Base-by-base conservation (phyloP, 2,329 filamentous ascomycete species). In the Aspergillus tanneri region DNA sequence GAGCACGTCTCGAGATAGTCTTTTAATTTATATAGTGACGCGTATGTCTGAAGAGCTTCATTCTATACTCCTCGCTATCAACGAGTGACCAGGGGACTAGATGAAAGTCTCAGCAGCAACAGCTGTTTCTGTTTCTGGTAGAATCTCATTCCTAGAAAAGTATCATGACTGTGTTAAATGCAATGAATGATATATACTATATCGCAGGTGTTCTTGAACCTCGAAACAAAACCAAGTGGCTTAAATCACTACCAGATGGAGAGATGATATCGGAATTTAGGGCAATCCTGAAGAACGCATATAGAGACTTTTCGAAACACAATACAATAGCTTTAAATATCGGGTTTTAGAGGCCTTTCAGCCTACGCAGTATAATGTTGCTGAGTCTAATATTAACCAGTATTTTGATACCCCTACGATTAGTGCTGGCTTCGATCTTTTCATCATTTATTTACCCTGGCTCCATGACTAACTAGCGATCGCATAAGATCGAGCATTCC, bases 401-500 rank as follows among this genome's bases (percentile, higher is more conserved):
- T 28, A 28, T 28, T 27, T 11, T 27, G 24, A 27, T 28, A 9
- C 27, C 11, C 9, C 27, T 2, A 23, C 22, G 11, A 9, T 4
- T 21, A 14, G 12, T n/a, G 23, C 22, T 4, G 38, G 2, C 5
- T 25, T 25, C 11, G 30, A 34, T 3, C 30, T 18, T 34, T 34
- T 34, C n/a, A 18, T 34, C 30, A 34, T 34, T 34, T 32, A 18
- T 45, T 45, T 11, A 45, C 42, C 22, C 23, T 14, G 2, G 42
- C 42, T 2, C 42, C 42, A 18, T 18, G 22, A 11, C 16, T 22
- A 5, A 45, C 42, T 6, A 45, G 30, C 4, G 22, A 37, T 7
- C 30, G 42, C n/a, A 45, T 45, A 28, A 45, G 19, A 10, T 45
- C 42, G 5, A 45, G 42, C 42, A 45, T 45, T 7, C 22, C 32